Percentiles rank a stretch among this genome's conserved stretches.
phyloP scores from a whole-genome alignment of 129 eudicot species.

The Escallonia rubra region DNA sequence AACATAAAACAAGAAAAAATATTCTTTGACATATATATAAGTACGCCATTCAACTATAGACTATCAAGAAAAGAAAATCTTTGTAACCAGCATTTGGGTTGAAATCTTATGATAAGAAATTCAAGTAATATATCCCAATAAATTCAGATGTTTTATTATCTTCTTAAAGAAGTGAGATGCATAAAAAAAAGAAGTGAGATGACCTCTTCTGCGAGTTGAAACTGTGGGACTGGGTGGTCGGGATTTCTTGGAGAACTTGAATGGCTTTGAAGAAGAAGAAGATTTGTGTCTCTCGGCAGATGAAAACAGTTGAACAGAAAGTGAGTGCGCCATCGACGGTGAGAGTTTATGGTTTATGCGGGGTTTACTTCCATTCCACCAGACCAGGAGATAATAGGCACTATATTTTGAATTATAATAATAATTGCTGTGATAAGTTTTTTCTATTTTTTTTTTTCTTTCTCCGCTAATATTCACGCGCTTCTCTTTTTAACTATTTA shows the following conservation, averaged over 20 bases:
- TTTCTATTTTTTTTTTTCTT: too few relatives aligned
- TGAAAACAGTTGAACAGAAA: constrained; percentile 17
- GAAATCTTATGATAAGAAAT: too few relatives aligned
- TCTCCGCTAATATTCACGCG: too few relatives aligned
- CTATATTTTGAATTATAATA: too few relatives aligned
- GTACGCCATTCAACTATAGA: neutral
- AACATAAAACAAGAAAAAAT: neutral
- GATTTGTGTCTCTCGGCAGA: constrained; percentile 18
- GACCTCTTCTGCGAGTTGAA: constrained; percentile 25
- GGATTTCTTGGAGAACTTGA: constrained; percentile 10
- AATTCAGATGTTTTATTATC: too few relatives aligned
- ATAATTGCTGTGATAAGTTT: too few relatives aligned
- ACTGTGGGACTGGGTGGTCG: constrained; percentile 19
- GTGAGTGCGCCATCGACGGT: constrained; percentile 18
- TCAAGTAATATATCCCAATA: neutral
- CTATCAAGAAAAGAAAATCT: too few relatives aligned
- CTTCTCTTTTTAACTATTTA: too few relatives aligned
- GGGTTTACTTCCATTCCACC: neutral
- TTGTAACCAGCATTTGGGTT: too few relatives aligned
- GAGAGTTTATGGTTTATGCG: neutral
- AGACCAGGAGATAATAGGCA: too few relatives aligned
- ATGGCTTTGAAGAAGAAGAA: constrained; percentile 12
- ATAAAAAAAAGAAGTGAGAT: neutral
- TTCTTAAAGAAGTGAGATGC: neutral
- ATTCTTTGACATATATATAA: too few relatives aligned